A percentile compares a stretch with the other conserved stretches of the same genome.
phyloP scores from a whole-genome alignment of 805 yeast genomes.

The Kodamaea fukazawae region DNA sequence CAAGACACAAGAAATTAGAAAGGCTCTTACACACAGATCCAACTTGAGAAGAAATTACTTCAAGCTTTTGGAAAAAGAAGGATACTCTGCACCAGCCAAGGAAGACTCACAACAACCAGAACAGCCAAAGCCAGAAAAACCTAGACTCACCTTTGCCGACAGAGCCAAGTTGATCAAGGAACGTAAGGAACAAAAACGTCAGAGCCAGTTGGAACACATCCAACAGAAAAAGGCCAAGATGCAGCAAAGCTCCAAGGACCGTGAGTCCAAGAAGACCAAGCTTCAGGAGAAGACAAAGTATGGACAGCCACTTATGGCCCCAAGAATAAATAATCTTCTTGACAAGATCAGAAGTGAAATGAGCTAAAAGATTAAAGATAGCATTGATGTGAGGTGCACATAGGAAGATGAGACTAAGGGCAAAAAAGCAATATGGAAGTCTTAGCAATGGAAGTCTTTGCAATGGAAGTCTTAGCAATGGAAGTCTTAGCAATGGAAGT shows the following conservation, averaged over 20 bases:
- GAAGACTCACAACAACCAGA: slow-evolving; percentile 13
- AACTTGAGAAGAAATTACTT: slow-evolving; percentile 77
- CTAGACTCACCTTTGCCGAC: slow-evolving; percentile 42
- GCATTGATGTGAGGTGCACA: not conserved
- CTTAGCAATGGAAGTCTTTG: too few species aligned
- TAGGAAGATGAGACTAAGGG: not conserved
- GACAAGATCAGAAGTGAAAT: slow-evolving; percentile 65
- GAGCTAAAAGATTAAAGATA: not conserved
- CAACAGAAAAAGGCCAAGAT: slow-evolving; percentile 34
- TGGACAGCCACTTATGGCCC: slow-evolving; percentile 93
- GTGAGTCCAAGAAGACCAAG: slow-evolving; percentile 41
- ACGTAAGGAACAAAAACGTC: slow-evolving; percentile 43
- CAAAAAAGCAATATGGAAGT: not conserved
- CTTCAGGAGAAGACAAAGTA: slow-evolving; percentile 52
- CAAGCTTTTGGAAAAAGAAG: slow-evolving; percentile 74
- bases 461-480: too few species aligned
- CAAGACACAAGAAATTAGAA: slow-evolving; percentile 64
- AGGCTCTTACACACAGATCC: slow-evolving; percentile 74
- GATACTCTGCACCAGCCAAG: slow-evolving; percentile 30
- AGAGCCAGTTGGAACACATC: slow-evolving; percentile 37
- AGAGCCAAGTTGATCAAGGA: slow-evolving; percentile 45
- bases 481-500: too few species aligned
- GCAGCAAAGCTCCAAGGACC: slow-evolving; percentile 39
- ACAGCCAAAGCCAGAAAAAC: slow-evolving; percentile 21
- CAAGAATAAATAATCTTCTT: slow-evolving; percentile 72